Conservation (phyloP, 2,329 filamentous ascomycete genomes). For the Tolypocladium cylindrosporum region DNA sequence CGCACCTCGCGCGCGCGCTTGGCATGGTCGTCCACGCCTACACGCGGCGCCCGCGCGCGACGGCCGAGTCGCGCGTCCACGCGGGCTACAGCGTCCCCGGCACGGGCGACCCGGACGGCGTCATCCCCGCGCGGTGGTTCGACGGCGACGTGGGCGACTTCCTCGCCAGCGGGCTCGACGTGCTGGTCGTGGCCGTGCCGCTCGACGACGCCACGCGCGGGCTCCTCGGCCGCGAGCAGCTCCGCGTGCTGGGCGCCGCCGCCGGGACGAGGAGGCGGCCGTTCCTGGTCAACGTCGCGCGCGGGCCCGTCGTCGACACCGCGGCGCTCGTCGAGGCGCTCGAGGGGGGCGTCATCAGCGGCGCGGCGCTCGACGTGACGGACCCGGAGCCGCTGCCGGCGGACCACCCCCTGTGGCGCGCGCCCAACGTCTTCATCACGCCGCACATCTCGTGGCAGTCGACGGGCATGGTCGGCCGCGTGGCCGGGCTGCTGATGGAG, state of each 20-base stretch:
- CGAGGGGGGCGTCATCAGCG: slow-evolving; percentile 26
- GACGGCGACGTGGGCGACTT: slow-evolving; percentile 31
- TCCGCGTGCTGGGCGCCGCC: slow-evolving; percentile 22
- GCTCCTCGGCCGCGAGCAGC: slow-evolving; percentile 33
- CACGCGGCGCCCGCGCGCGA: slow-evolving; percentile 49
- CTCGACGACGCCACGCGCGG: slow-evolving; percentile 25
- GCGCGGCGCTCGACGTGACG: slow-evolving; percentile 61
- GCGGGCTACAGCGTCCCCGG: slow-evolving; percentile 54
- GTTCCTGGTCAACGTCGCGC: slow-evolving; percentile 56
- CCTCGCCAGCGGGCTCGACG: slow-evolving; percentile 29
- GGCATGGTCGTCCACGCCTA: slow-evolving; percentile 62
- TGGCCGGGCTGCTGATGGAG: slow-evolving; percentile 14
- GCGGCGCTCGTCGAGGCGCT: slow-evolving; percentile 49
- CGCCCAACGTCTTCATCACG: slow-evolving; percentile 51
- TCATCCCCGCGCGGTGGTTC: slow-evolving; percentile 32
- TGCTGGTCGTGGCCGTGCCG: slow-evolving; percentile 32
- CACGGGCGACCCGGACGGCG: slow-evolving; percentile 38
- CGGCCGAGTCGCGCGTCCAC: slow-evolving; percentile 47
- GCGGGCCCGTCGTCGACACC: slow-evolving; percentile 34
- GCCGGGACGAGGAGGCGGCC: slow-evolving; percentile 11
- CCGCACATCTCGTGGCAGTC: slow-evolving; percentile 28
- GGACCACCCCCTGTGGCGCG: slow-evolving; percentile 54
- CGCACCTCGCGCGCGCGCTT: slow-evolving; percentile 42
- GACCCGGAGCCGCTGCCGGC: slow-evolving; percentile 61
- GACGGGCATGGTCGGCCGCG: slow-evolving; percentile 13